Evolutionary conservation across 139 green algal species (phyloP), one percentile per base, ranked within the genome.

Genomic region (Volvox africanus): DNA sequence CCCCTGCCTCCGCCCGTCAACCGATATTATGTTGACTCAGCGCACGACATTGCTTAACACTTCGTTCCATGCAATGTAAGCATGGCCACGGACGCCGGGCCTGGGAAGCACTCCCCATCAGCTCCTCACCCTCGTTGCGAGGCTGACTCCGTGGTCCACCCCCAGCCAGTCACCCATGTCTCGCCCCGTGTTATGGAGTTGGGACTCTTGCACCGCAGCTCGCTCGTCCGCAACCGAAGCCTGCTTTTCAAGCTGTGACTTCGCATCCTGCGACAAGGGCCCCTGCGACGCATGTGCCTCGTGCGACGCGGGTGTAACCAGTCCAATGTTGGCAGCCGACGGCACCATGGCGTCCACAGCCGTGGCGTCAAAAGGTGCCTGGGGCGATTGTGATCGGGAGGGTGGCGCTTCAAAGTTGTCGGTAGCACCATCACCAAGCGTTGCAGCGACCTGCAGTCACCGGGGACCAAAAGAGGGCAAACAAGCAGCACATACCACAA

Each of bases 81-180:
- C 65, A 24, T 28, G 65, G 65, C 16, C 5, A 24, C 65, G 65
- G 24, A 14, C 44, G 11, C 12, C 65, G 21, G 65, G 65, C 11
- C 65, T 73, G 9, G 65, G 65, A 28, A 28, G 65, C 2, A 73
- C 65, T 36, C 1, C 5, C 76, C 76, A 55, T 82, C 18, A 19
- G 24, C 30, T 33, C 1, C 78, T 84, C 78, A 84, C 78, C 78
- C 36, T 22, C 36, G 78, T 37, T 44, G 36, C 78, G 12, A 89
- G 69, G 69, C 28, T 35, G n/a, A 90, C 71, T 1, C 86, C 86
- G 73, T 90, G 86, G 86, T 90, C 86, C 44, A 83, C 86, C 30
- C 86, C 86, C 50, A 90, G 86, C 86, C 86, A 90, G 44, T 90
- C 86, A n/a, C 86, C 86, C 86, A 90, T 90, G 30, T 90, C 86